Percentiles rank a stretch among this genome's conserved stretches.
Evolutionary conservation across 257 asterid genomes (phyloP).

Genomic region (Fraxinus anomala): DNA sequence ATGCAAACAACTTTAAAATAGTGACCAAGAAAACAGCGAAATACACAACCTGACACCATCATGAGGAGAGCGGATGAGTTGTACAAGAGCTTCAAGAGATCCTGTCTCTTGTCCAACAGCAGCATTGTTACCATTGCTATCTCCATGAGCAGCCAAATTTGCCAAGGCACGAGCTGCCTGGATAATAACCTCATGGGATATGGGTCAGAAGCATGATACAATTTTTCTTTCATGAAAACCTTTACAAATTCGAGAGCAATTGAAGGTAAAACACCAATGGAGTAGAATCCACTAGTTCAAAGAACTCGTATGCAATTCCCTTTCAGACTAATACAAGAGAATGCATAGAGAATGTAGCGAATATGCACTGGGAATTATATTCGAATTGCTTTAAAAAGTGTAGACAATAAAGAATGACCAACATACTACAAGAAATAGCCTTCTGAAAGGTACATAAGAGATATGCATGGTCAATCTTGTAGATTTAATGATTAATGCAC

Average conservation of each 20-base stretch:
- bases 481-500: not conserved
- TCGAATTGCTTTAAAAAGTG: not conserved
- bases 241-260: conserved; percentile 8
- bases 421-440: not conserved
- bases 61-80: conserved; percentile 66
- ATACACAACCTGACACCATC: conserved; percentile 74
- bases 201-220: conserved; percentile 7
- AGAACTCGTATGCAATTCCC: not conserved
- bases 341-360: not conserved
- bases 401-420: not conserved
- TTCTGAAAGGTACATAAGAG: not conserved
- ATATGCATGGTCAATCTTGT: conserved; percentile 1
- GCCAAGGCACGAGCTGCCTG: conserved; percentile 93
- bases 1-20: not conserved
- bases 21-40: conserved; percentile 4
- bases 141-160: conserved; percentile 89
- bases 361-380: not conserved
- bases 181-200: conserved; percentile 20
- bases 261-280: conserved; percentile 4
- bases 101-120: conserved; percentile 82
- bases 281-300: conserved; percentile 17
- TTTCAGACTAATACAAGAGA: not conserved
- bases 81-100: conserved; percentile 84
- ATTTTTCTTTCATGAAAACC: not conserved
- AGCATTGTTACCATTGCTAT: conserved; percentile 75